Base-by-base conservation (phyloP, 2,329 filamentous ascomycete genomes). In the Stachybotrys elegans region DNA sequence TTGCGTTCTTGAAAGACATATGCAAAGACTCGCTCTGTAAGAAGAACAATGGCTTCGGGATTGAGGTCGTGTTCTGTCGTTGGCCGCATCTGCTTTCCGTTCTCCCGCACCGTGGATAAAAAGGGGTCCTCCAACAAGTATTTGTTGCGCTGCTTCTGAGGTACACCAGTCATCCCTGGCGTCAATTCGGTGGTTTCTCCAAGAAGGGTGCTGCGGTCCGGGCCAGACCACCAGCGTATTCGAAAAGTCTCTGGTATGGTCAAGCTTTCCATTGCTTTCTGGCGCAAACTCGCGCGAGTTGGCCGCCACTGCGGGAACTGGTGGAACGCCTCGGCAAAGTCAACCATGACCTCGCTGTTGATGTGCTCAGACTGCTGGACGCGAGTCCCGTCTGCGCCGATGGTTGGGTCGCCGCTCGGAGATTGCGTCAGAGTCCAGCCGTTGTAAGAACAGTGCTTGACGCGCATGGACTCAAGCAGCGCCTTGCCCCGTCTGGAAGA, bases 321-420 rank as follows among this genome's bases (percentile, higher is more conserved):
- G 11, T 39, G 36, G 19, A 39, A 39, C 3, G 36, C 36, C 22
- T 39, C 36, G 13, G 22, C 36, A 14, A 39, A 39, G n/a, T 39
- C 36, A 22, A 39, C 16, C 19, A 39, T 39, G 19, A 39, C 36
- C 22, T 39, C 36, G 13, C 36, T 23, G 20, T 23, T 39, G 20
- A 39, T 22, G 20, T 22, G 16, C 36, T 39, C 36, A 6, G 36
- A 23, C 16, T 23, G 36, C 12, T 16, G 20, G 19, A 22, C 19
- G 6, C 9, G 22, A 21, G 36, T 13, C 7, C 20, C 20, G 36
- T 21, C 22, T 7, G 20, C 17, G 6, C 16, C 36, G 13, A 16
- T 21, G 13, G 36, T n/a, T n/a, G 13, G 19, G 7, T 39, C 36
- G 12, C 36, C 36, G n/a, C 22, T 39, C 13, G 36, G 36, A 22